Evolutionary conservation across 1,139 yeast genomes (phyloP).

Genomic region (Wickerhamomyces sp.): DNA sequence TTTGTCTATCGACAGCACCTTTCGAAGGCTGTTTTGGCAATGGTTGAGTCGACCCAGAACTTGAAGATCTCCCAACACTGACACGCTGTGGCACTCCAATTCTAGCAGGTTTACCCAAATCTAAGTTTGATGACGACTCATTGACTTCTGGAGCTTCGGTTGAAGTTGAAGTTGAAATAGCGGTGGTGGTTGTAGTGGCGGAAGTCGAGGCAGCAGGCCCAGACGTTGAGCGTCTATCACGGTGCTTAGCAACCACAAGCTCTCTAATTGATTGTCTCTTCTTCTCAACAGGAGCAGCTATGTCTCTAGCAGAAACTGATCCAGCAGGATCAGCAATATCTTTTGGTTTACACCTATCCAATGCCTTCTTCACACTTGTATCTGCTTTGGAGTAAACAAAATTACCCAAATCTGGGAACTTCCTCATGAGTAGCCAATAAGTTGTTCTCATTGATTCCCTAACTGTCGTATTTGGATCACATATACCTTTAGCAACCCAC

Average conservation of each 20-base stretch:
- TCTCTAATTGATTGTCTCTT: slow-evolving; percentile 21
- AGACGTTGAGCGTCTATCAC: slow-evolving; percentile 18
- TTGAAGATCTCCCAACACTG: slow-evolving; percentile 8
- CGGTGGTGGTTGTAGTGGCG: slow-evolving; percentile 3
- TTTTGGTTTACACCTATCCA: slow-evolving; percentile 50
- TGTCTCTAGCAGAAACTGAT: not conserved
- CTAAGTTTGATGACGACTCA: slow-evolving; percentile 3
- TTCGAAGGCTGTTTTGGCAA: slow-evolving; percentile 17
- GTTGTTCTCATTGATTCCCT: slow-evolving; percentile 70
- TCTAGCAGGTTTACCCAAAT: slow-evolving; percentile 19
- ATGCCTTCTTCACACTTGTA: slow-evolving; percentile 45
- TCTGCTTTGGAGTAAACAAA: slow-evolving; percentile 35
- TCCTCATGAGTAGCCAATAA: slow-evolving; percentile 62
- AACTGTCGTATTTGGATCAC: slow-evolving; percentile 79
- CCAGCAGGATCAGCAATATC: slow-evolving; percentile 17
- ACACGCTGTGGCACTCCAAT: slow-evolving; percentile 23
- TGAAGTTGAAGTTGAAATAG: slow-evolving; percentile 1
- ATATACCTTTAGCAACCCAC: slow-evolving; percentile 53
- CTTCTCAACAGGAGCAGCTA: slow-evolving; percentile 3
- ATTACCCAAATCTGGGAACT: slow-evolving; percentile 41
- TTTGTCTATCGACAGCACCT: slow-evolving; percentile 10
- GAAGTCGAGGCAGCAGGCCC: slow-evolving; percentile 10
- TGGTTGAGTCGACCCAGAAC: slow-evolving; percentile 12
- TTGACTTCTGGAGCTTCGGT: not conserved
- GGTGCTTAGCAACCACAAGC: slow-evolving; percentile 17